Base-by-base conservation (phyloP, 306 rosid species). In the Cajanus cajan region DNA sequence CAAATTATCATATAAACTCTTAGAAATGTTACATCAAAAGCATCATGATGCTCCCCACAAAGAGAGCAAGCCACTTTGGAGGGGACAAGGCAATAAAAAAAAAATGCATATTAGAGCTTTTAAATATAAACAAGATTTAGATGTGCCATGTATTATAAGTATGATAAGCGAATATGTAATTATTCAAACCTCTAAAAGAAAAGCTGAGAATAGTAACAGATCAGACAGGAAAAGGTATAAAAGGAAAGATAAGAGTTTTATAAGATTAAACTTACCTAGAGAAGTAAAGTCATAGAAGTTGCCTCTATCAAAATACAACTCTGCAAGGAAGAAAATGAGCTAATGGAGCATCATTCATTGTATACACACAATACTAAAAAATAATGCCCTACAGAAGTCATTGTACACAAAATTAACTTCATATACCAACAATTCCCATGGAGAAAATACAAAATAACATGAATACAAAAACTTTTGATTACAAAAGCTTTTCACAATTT, bases 201-300 rank as follows among this genome's bases (percentile, higher is more conserved):
- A 31, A 25, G 39, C 25, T 57, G 44, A 14, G 31, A 14, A 63
- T 15, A 48, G 39, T n/a, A 51, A 59, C 1, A 51, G 24, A 59
- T 34, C 8, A 24, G 36, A 74, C 48, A 68, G 8, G 24, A 64
- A 66, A 37, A 39, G 50, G 11, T 10, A 37, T 18, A 34, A 63
- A 36, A 36, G 25, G 4, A 64, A 64, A 64, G 1, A 37, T 18
- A 8, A 16, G 0, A 36, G 8, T 8, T 63, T 7, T 36, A 31
- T 15, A 61, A 8, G 45, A 8, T 34, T 63, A 36, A 65, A 40
- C 71, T 66, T 66, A 66, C 71, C 71, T 19, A 40, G 51, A 19
- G 71, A 66, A 19, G 71, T 66, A 66, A 66, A 66, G 34, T 66
- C 71, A 19, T 66, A 66, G 51, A 19, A 66, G 51, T 66, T 66